Percentiles rank a stretch among this genome's conserved stretches.
phyloP scores from a whole-genome alignment of 1,284 basidiomycete species.

The Cutaneotrichosporon mucoides region DNA sequence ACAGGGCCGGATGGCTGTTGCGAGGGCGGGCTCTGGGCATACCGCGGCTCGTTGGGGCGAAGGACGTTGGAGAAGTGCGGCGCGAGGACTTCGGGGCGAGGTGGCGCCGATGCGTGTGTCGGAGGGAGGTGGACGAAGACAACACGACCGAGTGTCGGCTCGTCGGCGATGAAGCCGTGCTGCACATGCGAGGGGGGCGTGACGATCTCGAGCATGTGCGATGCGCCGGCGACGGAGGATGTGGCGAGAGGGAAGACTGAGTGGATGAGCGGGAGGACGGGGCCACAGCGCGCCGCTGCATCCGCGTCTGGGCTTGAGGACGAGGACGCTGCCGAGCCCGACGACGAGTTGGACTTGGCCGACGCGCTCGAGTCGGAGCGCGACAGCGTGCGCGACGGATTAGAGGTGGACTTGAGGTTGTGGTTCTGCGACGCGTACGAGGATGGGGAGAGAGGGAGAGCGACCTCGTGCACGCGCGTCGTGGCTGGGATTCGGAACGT shows the following conservation, averaged over 20 bases:
- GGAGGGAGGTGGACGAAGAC: constrained; percentile 44
- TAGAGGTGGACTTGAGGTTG: neutral
- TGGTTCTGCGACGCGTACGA: neutral
- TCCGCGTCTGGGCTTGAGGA: neutral
- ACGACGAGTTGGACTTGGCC: neutral
- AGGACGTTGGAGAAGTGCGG: constrained; percentile 45
- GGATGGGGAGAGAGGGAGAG: neutral
- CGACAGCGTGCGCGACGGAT: neutral
- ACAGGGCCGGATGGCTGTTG: constrained; percentile 16
- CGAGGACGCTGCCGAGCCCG: neutral
- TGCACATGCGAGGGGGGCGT: constrained; percentile 41
- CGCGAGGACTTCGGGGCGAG: constrained; percentile 30
- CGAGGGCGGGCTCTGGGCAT: constrained; percentile 22
- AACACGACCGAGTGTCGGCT: constrained; percentile 25
- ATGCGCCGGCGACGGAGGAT: constrained; percentile 22
- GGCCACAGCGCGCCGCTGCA: constrained; percentile 11
- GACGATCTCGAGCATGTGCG: constrained; percentile 43
- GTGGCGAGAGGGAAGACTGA: constrained; percentile 43
- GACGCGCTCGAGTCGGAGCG: constrained; percentile 1
- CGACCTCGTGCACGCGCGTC: neutral
- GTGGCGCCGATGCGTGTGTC: constrained; percentile 8
- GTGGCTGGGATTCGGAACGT: constrained; percentile 1
- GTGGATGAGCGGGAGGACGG: constrained; percentile 36
- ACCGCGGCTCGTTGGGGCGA: constrained; percentile 38
- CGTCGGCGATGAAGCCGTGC: constrained; percentile 41